Percentiles rank a stretch among this genome's conserved stretches.
Evolutionary conservation across 2,329 filamentous ascomycete genomes (phyloP).

Genomic region (Penicillium glabrum): DNA sequence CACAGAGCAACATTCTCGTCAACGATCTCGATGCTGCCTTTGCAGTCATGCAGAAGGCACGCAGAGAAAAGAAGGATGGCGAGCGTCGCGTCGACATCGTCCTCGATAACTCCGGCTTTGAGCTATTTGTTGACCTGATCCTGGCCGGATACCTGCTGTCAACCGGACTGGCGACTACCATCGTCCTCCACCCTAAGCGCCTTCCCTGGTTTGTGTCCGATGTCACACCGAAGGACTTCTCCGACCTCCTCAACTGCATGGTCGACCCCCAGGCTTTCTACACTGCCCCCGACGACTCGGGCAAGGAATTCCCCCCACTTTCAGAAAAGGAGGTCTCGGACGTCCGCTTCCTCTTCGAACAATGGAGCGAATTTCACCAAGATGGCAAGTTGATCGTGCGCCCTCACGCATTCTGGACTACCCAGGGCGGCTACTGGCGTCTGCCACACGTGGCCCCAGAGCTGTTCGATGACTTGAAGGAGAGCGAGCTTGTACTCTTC

Average conservation of each 20-base stretch:
- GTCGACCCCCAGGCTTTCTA: slow-evolving; percentile 77
- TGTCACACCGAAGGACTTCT: slow-evolving; percentile 83
- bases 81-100: slow-evolving; percentile 88
- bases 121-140: slow-evolving; percentile 92
- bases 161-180: slow-evolving; percentile 76
- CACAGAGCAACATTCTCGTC: slow-evolving; percentile 87
- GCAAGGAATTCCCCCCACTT: slow-evolving; percentile 61
- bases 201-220: slow-evolving; percentile 99
- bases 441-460: slow-evolving; percentile 67
- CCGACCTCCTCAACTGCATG: slow-evolving; percentile 77
- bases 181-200: slow-evolving; percentile 89
- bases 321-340: slow-evolving; percentile 66
- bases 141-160: slow-evolving; percentile 87
- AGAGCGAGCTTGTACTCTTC: slow-evolving; percentile 86
- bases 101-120: slow-evolving; percentile 95
- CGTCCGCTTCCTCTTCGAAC: slow-evolving; percentile 73
- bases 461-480: slow-evolving; percentile 74
- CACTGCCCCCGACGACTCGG: slow-evolving; percentile 65
- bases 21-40: slow-evolving; percentile 81
- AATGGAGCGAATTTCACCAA: slow-evolving; percentile 76
- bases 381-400: slow-evolving; percentile 82
- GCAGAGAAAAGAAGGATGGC: slow-evolving; percentile 58
- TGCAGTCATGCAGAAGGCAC: slow-evolving; percentile 30
- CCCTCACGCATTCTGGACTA: slow-evolving; percentile 89
- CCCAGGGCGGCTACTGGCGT: slow-evolving; percentile 83